These are phyloP conservation scores for Globisporangium spiculum DNA, from an alignment of 352 stramenopile species.

Conservation along the genomic window DNA sequence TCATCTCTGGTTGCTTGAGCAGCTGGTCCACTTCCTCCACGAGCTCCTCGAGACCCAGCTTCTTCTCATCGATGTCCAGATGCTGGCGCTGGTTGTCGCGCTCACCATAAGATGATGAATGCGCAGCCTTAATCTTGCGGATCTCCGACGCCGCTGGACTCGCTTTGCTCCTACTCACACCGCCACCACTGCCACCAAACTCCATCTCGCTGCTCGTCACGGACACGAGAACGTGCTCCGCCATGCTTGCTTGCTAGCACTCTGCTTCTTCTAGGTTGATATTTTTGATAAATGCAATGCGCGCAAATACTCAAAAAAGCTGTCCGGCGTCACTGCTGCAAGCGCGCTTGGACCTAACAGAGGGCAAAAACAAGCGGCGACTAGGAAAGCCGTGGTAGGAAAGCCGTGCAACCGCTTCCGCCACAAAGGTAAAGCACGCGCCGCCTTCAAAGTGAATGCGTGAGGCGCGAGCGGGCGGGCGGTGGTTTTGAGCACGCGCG, in stretches of 20 bases:
- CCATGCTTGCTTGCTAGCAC: conserved; percentile 2
- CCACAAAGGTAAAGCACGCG: background rate
- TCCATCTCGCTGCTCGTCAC: conserved; percentile 12
- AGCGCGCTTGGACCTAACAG: background rate
- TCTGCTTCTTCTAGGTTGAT: background rate
- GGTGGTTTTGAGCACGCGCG: background rate
- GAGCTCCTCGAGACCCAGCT: conserved; percentile 35
- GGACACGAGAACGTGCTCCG: conserved; percentile 1
- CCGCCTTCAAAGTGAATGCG: background rate
- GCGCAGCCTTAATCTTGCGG: conserved; percentile 13
- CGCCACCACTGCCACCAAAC: background rate
- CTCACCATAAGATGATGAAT: background rate
- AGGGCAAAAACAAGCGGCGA: background rate
- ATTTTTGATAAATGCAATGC: background rate
- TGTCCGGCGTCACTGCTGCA: background rate
- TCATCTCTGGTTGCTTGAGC: conserved; percentile 29
- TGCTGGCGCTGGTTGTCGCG: conserved; percentile 11
- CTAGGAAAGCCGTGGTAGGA: background rate
- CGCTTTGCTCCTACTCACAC: background rate
- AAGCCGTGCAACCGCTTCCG: background rate
- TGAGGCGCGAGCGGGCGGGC: background rate
- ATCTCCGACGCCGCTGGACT: conserved; percentile 16
- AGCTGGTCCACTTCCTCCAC: conserved; percentile 42
- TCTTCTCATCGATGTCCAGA: background rate
- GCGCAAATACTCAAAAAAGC: background rate